These are phyloP conservation scores for Melampsora americana DNA, from an alignment of 1,284 basidiomycete genomes.

Conservation along the genomic window DNA sequence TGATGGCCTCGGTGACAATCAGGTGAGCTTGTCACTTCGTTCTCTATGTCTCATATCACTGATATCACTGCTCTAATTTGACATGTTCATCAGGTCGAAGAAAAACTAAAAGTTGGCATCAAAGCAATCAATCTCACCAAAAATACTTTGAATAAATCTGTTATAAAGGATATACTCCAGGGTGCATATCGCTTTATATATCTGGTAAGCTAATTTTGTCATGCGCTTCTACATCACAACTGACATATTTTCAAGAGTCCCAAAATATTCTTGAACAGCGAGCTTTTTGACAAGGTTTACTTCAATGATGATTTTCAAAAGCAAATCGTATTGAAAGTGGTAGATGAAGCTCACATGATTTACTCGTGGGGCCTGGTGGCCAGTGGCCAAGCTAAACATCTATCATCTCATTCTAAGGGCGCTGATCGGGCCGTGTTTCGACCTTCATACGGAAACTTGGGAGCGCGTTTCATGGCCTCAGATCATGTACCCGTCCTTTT, in stretches of 20 bases:
- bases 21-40: no score
- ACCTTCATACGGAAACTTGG: constrained; percentile 14
- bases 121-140: background rate
- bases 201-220: background rate
- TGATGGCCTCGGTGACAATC: background rate
- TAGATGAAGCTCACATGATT: background rate
- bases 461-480: background rate
- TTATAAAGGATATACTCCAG: background rate
- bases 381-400: background rate
- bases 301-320: background rate
- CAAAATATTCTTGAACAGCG: background rate
- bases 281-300: background rate
- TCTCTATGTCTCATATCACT: no score
- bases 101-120: background rate
- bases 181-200: background rate
- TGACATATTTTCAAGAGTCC: background rate
- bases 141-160: background rate
- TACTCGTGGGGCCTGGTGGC: background rate
- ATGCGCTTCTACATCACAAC: background rate
- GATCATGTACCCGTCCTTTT: background rate
- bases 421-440: background rate
- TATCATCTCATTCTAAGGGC: no score
- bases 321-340: background rate
- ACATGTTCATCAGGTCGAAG: background rate
- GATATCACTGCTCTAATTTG: no score